phyloP scores from a whole-genome alignment of 164 flowering plant genomes.

The Nymphaea colorata region DNA sequence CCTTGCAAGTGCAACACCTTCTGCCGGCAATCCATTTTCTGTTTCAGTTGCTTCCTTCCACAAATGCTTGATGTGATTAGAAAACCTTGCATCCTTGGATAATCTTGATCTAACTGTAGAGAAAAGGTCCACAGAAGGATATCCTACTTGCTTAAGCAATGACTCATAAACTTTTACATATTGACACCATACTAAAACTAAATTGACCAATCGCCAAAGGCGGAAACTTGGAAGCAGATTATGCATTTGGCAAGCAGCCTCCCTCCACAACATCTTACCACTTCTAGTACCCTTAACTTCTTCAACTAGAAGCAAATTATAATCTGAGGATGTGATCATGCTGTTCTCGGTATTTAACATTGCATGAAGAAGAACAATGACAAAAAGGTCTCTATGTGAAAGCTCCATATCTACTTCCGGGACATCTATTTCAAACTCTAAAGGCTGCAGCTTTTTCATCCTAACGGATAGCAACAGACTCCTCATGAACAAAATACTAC shows the following conservation, averaged over 20 bases:
- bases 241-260: slow-evolving; percentile 38
- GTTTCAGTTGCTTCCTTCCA: slow-evolving; percentile 38
- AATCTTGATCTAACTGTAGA: slow-evolving; percentile 21
- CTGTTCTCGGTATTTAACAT: background rate
- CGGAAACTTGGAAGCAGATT: slow-evolving; percentile 22
- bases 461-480: slow-evolving; percentile 21
- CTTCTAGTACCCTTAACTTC: slow-evolving; percentile 29
- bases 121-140: slow-evolving; percentile 23
- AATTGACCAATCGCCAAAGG: slow-evolving; percentile 24
- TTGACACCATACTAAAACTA: slow-evolving; percentile 42
- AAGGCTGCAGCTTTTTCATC: slow-evolving; percentile 38
- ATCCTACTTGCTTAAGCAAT: slow-evolving; percentile 42
- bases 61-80: slow-evolving; percentile 24
- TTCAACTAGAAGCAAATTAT: slow-evolving; percentile 9
- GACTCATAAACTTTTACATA: slow-evolving; percentile 43
- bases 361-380: slow-evolving; percentile 17
- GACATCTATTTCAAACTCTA: slow-evolving; percentile 20
- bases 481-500: slow-evolving; percentile 16
- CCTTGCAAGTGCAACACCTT: slow-evolving; percentile 58
- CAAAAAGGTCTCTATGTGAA: slow-evolving; percentile 17
- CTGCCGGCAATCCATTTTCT: slow-evolving; percentile 54
- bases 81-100: slow-evolving; percentile 20
- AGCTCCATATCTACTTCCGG: slow-evolving; percentile 36
- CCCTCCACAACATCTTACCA: slow-evolving; percentile 71
- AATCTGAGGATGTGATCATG: background rate